These are phyloP conservation scores for Sugiyamaella lignohabitans DNA, from an alignment of 805 yeast species.

Conservation along the genomic window DNA sequence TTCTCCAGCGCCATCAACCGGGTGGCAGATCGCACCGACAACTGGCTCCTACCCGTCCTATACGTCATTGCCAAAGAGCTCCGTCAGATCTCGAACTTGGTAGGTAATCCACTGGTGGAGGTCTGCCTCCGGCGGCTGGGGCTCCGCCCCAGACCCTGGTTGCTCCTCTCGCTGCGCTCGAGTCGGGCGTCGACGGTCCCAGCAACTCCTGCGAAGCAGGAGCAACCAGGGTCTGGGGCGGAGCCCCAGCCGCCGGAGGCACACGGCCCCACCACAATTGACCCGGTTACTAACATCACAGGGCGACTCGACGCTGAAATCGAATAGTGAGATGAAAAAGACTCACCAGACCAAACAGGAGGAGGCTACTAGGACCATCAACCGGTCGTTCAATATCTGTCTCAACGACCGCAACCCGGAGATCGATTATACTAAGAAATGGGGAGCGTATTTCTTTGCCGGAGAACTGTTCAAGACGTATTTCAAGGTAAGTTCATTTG, in stretches of 20 bases:
- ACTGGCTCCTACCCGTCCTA: conserved; percentile 42
- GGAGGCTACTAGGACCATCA: conserved; percentile 56
- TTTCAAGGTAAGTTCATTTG: conserved; percentile 36
- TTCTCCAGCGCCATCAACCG: conserved; percentile 49
- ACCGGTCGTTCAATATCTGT: conserved; percentile 68
- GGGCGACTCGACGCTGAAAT: not conserved
- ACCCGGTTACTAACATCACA: not conserved
- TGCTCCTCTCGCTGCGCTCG: no score
- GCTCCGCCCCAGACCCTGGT: no score
- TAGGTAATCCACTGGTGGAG: no score
- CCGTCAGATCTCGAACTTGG: conserved; percentile 25
- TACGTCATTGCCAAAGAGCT: conserved; percentile 26
- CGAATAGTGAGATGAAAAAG: not conserved
- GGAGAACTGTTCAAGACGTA: conserved; percentile 65
- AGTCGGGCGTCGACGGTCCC: no score
- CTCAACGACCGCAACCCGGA: conserved; percentile 70
- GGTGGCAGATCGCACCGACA: conserved; percentile 77
- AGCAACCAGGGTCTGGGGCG: no score
- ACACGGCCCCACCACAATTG: no score
- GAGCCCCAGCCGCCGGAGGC: no score
- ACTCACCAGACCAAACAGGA: conserved; percentile 20
- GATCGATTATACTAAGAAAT: conserved; percentile 43
- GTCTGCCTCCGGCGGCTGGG: no score
- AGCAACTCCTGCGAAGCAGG: no score
- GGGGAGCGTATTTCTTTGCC: conserved; percentile 63